A percentile compares a stretch with the other conserved stretches of the same genome.
Conservation (phyloP, 352 stramenopile species). For the Hyphochytrium catenoides region DNA sequence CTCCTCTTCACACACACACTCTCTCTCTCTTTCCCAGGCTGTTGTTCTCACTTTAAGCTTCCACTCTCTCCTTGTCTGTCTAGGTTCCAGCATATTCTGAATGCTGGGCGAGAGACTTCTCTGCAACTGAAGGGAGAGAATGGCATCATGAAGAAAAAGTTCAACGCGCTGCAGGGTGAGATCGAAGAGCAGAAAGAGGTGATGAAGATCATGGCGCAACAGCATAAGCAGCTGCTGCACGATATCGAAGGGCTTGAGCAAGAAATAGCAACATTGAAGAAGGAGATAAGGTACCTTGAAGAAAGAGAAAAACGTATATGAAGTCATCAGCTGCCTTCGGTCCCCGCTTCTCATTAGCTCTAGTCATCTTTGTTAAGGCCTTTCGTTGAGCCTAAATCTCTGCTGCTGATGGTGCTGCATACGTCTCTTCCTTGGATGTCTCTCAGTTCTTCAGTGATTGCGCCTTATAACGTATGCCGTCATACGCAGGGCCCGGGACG, state of each 20-base stretch:
- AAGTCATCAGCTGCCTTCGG: too few species aligned
- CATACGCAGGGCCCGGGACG: conserved; percentile 66
- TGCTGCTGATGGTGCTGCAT: too few species aligned
- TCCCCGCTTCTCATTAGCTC: too few species aligned
- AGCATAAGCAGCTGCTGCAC: conserved; percentile 71
- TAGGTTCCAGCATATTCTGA: conserved; percentile 69
- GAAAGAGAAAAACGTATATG: too few species aligned
- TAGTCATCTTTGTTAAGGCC: too few species aligned
- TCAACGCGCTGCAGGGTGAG: conserved; percentile 70
- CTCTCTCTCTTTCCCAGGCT: too few species aligned
- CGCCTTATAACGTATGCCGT: not conserved
- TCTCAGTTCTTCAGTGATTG: not conserved
- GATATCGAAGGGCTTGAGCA: conserved; percentile 74
- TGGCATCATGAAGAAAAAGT: conserved; percentile 91
- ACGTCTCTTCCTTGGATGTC: too few species aligned
- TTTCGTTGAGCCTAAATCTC: too few species aligned
- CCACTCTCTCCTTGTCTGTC: conserved; percentile 8
- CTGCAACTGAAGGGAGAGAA: conserved; percentile 84
- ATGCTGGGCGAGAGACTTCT: conserved; percentile 62
- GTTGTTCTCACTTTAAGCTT: too few species aligned
- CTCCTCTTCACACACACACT: too few species aligned
- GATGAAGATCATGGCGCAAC: conserved; percentile 65
- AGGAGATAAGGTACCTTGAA: too few species aligned
- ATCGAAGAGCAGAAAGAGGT: conserved; percentile 86
- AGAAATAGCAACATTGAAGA: conserved; percentile 72